These are phyloP conservation scores for Mucor piriformis DNA, from an alignment of 371 early-diverging fungal genomes.

Conservation along the genomic window DNA sequence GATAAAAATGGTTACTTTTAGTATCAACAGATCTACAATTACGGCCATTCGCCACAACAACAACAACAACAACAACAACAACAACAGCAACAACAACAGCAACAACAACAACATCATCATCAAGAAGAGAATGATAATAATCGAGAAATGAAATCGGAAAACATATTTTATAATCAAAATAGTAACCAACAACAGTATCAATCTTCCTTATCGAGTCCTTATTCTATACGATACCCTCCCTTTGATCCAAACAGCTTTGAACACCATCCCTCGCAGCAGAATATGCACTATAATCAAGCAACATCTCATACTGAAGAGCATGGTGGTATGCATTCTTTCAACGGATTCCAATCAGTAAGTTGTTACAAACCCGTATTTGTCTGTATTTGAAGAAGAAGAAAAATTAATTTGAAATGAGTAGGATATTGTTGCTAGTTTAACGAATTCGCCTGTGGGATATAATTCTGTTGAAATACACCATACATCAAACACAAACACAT, in stretches of 20 bases:
- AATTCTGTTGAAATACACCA: slow-evolving; percentile 3
- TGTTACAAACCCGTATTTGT: no score
- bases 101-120: neutral
- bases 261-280: slow-evolving; percentile 2
- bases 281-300: slow-evolving; percentile 4
- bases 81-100: neutral
- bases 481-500: neutral
- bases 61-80: slow-evolving; percentile 4
- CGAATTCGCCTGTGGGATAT: slow-evolving; percentile 7
- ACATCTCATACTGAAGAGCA: slow-evolving; percentile 7
- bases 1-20: neutral
- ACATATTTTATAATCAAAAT: neutral
- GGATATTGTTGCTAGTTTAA: slow-evolving; percentile 21
- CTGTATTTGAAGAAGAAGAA: slow-evolving; percentile 5
- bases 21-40: slow-evolving; percentile 30
- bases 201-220: neutral
- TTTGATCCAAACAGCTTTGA: slow-evolving; percentile 23
- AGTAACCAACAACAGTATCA: neutral
- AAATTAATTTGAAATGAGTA: neutral
- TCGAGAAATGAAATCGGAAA: neutral
- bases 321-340: slow-evolving; percentile 1
- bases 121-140: slow-evolving; percentile 7
- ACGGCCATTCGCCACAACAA: slow-evolving; percentile 16
- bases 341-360: slow-evolving; percentile 16
- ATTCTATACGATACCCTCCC: slow-evolving; percentile 10